phyloP scores from a whole-genome alignment of 2,329 filamentous ascomycete species.

The Colletotrichum shisoi region DNA sequence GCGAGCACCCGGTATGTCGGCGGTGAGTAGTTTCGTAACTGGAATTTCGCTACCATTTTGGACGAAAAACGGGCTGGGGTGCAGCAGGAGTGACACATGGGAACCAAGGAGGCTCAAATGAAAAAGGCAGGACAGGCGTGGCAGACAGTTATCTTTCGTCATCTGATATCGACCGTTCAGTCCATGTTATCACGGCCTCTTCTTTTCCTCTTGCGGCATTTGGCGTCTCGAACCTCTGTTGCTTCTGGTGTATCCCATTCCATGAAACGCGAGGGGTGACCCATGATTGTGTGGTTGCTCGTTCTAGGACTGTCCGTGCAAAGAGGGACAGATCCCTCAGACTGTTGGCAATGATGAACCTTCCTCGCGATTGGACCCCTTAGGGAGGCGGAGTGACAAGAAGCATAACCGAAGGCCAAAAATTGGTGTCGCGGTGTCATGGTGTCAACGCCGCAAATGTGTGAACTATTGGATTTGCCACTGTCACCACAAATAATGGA shows the following conservation, averaged over 20 bases:
- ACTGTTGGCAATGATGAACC: constrained; percentile 12
- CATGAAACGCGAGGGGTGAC: constrained; percentile 35
- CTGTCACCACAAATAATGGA: not conserved
- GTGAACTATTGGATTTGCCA: not conserved
- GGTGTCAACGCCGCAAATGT: not conserved
- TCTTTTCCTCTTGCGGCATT: constrained; percentile 32
- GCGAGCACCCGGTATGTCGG: constrained; percentile 35
- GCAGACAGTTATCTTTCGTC: constrained; percentile 18
- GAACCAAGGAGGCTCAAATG: not conserved
- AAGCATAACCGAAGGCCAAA: not conserved
- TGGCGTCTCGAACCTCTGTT: constrained; percentile 35
- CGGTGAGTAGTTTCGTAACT: constrained; percentile 31
- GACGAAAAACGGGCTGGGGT: not conserved
- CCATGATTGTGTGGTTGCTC: constrained; percentile 31
- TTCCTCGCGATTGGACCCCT: constrained; percentile 32
- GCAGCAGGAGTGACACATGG: constrained; percentile 12
- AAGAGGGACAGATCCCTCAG: constrained; percentile 25
- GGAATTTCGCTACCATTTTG: constrained; percentile 37
- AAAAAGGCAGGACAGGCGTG: constrained; percentile 6
- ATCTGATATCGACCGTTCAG: constrained; percentile 26
- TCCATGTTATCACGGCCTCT: constrained; percentile 9
- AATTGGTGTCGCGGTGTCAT: not conserved
- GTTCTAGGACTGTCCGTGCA: constrained; percentile 32
- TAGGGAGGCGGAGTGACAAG: constrained; percentile 18
- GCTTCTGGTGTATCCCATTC: constrained; percentile 13